These are phyloP conservation scores for Fomitopsis betulina DNA, from an alignment of 1,284 basidiomycete species.

Conservation along the genomic window DNA sequence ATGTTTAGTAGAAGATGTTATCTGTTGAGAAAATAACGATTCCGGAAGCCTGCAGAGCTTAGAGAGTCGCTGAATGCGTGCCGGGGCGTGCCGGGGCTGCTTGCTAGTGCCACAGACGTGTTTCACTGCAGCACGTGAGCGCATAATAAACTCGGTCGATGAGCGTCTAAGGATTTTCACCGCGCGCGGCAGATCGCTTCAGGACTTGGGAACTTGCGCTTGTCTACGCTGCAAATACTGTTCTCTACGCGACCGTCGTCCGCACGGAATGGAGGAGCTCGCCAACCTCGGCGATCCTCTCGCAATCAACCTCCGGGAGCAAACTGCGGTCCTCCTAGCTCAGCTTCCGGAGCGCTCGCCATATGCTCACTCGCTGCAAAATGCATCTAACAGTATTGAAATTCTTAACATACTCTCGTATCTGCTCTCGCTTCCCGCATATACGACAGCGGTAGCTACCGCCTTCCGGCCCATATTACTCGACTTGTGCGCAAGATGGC, in stretches of 20 bases:
- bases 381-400: conserved; percentile 31
- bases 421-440: conserved; percentile 40
- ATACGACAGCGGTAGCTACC: conserved; percentile 52
- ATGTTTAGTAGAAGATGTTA: no score
- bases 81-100: no score
- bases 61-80: no score
- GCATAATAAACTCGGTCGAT: background rate
- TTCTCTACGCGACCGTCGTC: no score
- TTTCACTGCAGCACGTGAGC: background rate
- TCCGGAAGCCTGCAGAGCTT: no score
- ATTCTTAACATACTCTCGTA: conserved; percentile 28
- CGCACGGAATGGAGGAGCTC: background rate
- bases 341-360: conserved; percentile 34
- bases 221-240: background rate
- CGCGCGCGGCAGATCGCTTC: no score
- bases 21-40: no score
- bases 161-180: background rate
- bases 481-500: conserved; percentile 70
- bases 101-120: background rate
- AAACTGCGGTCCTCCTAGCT: conserved; percentile 41
- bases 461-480: conserved; percentile 64
- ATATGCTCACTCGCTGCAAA: conserved; percentile 30
- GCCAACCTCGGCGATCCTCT: conserved; percentile 35
- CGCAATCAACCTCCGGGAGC: conserved; percentile 47
- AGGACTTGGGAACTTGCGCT: no score